A percentile compares a stretch with the other conserved stretches of the same genome.
Conservation (phyloP, 345 rosid genomes). For the Brassica incana region DNA sequence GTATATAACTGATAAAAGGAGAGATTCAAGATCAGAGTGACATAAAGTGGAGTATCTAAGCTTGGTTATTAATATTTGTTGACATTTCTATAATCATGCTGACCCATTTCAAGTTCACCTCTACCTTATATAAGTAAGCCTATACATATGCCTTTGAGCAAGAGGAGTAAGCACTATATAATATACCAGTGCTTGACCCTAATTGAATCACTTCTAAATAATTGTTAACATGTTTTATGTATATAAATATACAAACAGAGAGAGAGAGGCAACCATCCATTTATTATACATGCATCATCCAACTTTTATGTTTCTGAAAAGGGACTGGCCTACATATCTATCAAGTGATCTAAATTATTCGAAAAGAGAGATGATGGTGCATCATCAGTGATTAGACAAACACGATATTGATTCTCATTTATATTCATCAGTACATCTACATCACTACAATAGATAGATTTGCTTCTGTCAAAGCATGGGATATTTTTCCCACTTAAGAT, state of each 20-base stretch:
- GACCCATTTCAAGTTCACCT: constrained; percentile 27
- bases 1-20: constrained; percentile 11
- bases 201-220: constrained; percentile 22
- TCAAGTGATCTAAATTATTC: constrained; percentile 30
- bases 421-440: constrained; percentile 21
- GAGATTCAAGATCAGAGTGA: constrained; percentile 21
- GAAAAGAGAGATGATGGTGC: constrained; percentile 35
- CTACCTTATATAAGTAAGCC: constrained; percentile 29
- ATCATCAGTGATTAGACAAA: constrained; percentile 48
- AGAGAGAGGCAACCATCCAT: constrained; percentile 15
- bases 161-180: constrained; percentile 16
- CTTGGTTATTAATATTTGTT: constrained; percentile 33
- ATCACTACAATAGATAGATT: constrained; percentile 10
- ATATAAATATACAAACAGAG: neutral
- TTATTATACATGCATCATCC: constrained; percentile 7
- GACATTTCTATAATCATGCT: constrained; percentile 27
- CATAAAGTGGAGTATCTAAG: constrained; percentile 31
- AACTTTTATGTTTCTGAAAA: neutral
- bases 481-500: constrained; percentile 30
- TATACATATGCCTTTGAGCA: constrained; percentile 23
- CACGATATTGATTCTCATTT: constrained; percentile 29
- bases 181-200: constrained; percentile 24
- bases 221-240: neutral
- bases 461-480: constrained; percentile 26
- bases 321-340: constrained; percentile 34